Evolutionary conservation across 2,329 filamentous ascomycete species (phyloP).

Genomic region (Ascocoryne sarcoides): DNA sequence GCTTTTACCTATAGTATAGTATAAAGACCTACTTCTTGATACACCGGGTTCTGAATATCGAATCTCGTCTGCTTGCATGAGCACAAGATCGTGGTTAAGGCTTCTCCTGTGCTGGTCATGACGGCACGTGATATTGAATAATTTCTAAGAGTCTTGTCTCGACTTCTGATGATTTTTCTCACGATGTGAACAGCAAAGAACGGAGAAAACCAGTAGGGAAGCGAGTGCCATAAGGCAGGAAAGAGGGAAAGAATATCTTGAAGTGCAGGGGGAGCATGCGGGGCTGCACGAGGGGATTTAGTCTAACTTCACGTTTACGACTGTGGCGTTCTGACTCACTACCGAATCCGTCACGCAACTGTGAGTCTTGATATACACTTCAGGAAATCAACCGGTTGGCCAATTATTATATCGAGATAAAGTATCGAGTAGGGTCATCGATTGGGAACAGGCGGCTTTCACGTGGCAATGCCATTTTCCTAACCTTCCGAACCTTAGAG

Average conservation of each 20-base stretch:
- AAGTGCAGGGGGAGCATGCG: not conserved
- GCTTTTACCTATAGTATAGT: not conserved
- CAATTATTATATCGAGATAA: too few relatives aligned
- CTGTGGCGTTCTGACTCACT: too few relatives aligned
- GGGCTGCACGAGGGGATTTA: not conserved
- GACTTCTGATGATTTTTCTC: not conserved
- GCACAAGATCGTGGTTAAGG: constrained; percentile 22
- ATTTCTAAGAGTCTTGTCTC: too few relatives aligned
- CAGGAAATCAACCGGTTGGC: too few relatives aligned
- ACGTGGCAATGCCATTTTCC: too few relatives aligned
- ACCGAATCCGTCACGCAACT: too few relatives aligned
- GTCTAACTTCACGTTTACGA: too few relatives aligned
- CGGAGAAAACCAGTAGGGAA: not conserved
- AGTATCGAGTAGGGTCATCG: too few relatives aligned
- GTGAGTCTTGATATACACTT: too few relatives aligned
- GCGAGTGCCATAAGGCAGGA: not conserved
- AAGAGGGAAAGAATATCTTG: not conserved
- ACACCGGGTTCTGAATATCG: constrained; percentile 26
- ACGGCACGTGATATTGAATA: too few relatives aligned
- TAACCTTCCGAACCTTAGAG: too few relatives aligned
- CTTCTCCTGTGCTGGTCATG: constrained; percentile 14
- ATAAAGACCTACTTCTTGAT: constrained; percentile 21
- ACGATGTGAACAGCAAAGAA: not conserved
- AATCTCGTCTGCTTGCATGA: constrained; percentile 29
- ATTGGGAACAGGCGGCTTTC: too few relatives aligned